phyloP scores from a whole-genome alignment of 2,329 filamentous ascomycete species.

The Epichloe elymi region DNA sequence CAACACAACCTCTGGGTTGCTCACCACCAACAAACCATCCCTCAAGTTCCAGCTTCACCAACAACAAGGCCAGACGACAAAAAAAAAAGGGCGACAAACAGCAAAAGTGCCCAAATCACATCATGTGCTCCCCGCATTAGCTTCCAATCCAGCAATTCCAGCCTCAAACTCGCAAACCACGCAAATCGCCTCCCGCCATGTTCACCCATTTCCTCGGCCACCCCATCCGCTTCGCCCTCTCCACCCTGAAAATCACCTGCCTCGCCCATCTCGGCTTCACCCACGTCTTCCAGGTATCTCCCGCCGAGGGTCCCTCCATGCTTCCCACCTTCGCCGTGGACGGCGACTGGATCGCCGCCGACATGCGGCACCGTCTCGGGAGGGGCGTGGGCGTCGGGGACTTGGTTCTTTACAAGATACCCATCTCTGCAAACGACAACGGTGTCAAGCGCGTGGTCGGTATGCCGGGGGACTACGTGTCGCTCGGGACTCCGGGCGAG shows the following conservation, averaged over 20 bases:
- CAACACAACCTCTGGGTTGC: too few relatives aligned
- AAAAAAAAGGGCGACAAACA: not conserved
- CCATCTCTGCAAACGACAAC: conserved; percentile 44
- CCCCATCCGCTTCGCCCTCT: conserved; percentile 23
- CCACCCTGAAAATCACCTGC: conserved; percentile 25
- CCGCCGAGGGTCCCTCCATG: conserved; percentile 70
- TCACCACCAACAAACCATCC: not conserved
- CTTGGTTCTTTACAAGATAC: conserved; percentile 66
- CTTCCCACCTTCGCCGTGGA: conserved; percentile 62
- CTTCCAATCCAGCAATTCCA: not conserved
- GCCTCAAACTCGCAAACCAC: not conserved
- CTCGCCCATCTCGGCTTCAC: conserved; percentile 33
- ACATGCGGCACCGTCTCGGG: conserved; percentile 55
- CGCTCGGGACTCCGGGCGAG: conserved; percentile 46
- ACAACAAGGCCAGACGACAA: not conserved
- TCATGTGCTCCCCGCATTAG: not conserved
- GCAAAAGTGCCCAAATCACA: not conserved
- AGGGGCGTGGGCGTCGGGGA: conserved; percentile 62
- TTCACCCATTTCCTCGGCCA: conserved; percentile 23
- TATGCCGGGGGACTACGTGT: conserved; percentile 64
- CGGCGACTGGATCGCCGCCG: conserved; percentile 57
- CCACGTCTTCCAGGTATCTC: conserved; percentile 48
- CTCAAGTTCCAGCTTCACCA: too few relatives aligned
- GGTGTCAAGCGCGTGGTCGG: conserved; percentile 72
- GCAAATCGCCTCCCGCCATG: not conserved